These are phyloP conservation scores for Helminthosporium solani DNA, from an alignment of 2,329 filamentous ascomycete genomes.

Conservation along the genomic window DNA sequence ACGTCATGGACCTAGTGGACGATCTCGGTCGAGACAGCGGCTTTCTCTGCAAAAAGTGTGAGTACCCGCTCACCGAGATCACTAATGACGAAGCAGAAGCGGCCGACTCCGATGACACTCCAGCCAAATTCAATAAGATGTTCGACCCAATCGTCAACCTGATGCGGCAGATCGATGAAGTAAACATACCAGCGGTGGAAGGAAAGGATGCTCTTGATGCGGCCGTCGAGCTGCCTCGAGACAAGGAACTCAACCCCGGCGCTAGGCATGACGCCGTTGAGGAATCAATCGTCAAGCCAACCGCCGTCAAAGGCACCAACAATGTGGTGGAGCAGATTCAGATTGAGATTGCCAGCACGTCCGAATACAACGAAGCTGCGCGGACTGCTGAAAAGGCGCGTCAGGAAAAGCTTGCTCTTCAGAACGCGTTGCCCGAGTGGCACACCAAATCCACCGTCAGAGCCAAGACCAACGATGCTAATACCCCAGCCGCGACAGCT, in stretches of 20 bases:
- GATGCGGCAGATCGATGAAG: slow-evolving; percentile 73
- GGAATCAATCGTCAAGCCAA: slow-evolving; percentile 56
- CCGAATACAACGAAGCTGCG: slow-evolving; percentile 67
- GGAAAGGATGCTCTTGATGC: slow-evolving; percentile 68
- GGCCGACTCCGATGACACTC: slow-evolving; percentile 42
- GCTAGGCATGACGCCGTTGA: slow-evolving; percentile 61
- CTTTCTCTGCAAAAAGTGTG: slow-evolving; percentile 83
- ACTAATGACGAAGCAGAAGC: slow-evolving; percentile 27
- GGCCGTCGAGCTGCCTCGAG: slow-evolving; percentile 64
- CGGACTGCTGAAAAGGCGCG: slow-evolving; percentile 64
- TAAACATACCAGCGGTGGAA: slow-evolving; percentile 69
- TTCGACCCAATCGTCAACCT: slow-evolving; percentile 76
- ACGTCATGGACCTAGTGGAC: slow-evolving; percentile 77
- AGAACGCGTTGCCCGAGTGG: slow-evolving; percentile 71
- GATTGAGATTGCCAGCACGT: slow-evolving; percentile 66
- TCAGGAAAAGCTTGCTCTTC: slow-evolving; percentile 64
- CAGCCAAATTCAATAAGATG: slow-evolving; percentile 66
- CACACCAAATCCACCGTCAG: slow-evolving; percentile 69
- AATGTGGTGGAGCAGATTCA: slow-evolving; percentile 68
- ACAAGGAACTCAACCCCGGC: slow-evolving; percentile 65
- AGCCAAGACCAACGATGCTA: slow-evolving; percentile 49
- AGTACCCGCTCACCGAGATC: slow-evolving; percentile 53
- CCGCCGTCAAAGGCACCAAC: slow-evolving; percentile 67
- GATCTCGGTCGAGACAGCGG: slow-evolving; percentile 55
- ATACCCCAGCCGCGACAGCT: slow-evolving; percentile 37